Percentiles rank a stretch among this genome's conserved stretches.
Evolutionary conservation across 2,329 filamentous ascomycete genomes (phyloP).

Genomic region (Fusarium praegraminearum): DNA sequence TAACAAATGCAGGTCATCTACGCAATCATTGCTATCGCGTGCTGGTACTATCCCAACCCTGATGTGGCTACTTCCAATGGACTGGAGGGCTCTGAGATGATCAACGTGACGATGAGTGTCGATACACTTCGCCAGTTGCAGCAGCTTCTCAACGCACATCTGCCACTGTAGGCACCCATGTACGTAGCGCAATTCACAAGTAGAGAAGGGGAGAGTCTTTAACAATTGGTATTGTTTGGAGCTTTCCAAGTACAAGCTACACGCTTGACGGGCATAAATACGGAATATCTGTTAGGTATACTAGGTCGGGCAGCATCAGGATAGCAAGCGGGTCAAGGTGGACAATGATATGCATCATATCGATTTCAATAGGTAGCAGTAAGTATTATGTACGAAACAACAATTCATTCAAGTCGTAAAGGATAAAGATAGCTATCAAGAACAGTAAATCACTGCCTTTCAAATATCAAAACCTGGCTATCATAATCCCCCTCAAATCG

Average conservation of each 20-base stretch:
- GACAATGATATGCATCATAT: background rate
- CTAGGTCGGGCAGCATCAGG: background rate
- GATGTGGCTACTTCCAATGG: conserved; percentile 54
- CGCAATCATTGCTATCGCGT: conserved; percentile 59
- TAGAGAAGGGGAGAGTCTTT: background rate
- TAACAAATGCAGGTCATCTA: conserved; percentile 53
- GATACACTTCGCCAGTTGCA: conserved; percentile 48
- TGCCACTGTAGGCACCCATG: conserved; percentile 13
- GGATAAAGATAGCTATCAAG: too few relatives aligned
- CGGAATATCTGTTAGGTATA: background rate
- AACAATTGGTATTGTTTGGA: too few relatives aligned
- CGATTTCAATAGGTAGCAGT: background rate
- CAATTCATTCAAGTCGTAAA: background rate
- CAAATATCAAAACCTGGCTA: conserved; percentile 67
- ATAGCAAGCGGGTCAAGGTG: background rate
- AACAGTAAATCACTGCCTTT: conserved; percentile 50
- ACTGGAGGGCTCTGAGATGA: conserved; percentile 37
- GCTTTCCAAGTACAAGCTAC: background rate
- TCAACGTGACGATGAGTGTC: conserved; percentile 50
- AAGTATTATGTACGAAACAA: rapidly evolving
- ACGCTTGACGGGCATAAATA: background rate
- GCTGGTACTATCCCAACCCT: conserved; percentile 60
- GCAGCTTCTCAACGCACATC: conserved; percentile 38
- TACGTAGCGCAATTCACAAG: background rate
- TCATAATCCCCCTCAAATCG: conserved; percentile 65